Evolutionary conservation across 1,139 yeast species (phyloP), one percentile per base, ranked within the genome.

Genomic region (Sugiyamaella novakii): DNA sequence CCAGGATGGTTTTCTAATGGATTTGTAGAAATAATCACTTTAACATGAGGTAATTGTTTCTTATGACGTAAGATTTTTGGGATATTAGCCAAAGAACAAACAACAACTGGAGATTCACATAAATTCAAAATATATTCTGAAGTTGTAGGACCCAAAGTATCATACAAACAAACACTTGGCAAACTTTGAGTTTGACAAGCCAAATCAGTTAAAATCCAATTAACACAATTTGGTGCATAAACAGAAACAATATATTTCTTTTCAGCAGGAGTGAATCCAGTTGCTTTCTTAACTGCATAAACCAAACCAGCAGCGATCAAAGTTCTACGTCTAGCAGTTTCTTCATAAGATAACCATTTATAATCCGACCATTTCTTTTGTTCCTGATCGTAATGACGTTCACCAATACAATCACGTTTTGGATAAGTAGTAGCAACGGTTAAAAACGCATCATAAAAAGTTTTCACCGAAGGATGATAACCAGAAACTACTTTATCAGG

Each of bases 251-350:
- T 67, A 59, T 79, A 80, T 30, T 69, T 70, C 31, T 69, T 70
- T 28, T 68, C 67, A 14, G 59, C 55, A 36, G 59, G 58, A 18
- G 24, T 24, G 11, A 30, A 18, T 3, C 50, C 50, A 36, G 47
- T 35, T 18, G 37, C 34, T 27, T 54, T 47, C 18, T 53, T 51
- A 11, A 61, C 64, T 3, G 79, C 65, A 42, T 79, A 73, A 56
- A 81, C 72, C 25, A 86, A 59, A 10, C 94, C 95, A 2, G 87
- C 70, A 3, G 89, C 94, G 39, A 85, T 70, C 46, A 77, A 67
- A 45, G 68, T 65, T 48, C 78, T 74, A 46, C 82, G 71, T 39
- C 62, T 55, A 25, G 69, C 67, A 7, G 78, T 70, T 36, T 72
- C 64, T 8, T 55, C 57, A 60, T 75, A 83, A 6, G 77, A 64